These are phyloP conservation scores for Globisporangium radiosum DNA, from an alignment of 352 stramenopile species.

Conservation along the genomic window DNA sequence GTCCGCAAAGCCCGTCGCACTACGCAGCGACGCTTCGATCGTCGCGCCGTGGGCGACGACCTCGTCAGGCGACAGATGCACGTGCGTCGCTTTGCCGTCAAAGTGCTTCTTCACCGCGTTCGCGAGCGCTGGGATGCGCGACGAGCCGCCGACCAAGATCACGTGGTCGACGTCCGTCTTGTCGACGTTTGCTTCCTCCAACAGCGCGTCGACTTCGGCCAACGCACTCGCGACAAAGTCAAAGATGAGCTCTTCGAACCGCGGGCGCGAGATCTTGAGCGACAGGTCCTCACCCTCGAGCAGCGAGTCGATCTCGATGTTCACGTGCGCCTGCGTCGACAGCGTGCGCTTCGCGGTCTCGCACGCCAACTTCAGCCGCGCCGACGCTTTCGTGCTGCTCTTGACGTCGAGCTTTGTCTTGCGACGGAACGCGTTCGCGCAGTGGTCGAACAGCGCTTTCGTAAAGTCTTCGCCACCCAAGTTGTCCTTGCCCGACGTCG, in stretches of 20 bases:
- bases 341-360: constrained; percentile 97
- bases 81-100: constrained; percentile 72
- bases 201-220: constrained; percentile 83
- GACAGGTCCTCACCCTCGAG: constrained; percentile 97
- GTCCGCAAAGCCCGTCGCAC: constrained; percentile 60
- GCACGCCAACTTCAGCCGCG: constrained; percentile 92
- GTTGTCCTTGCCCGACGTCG: constrained; percentile 94
- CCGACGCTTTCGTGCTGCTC: constrained; percentile 91
- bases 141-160: constrained; percentile 95
- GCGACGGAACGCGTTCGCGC: constrained; percentile 92
- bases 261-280: constrained; percentile 94
- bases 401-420: constrained; percentile 92
- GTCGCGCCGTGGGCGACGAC: constrained; percentile 88
- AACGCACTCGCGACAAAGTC: constrained; percentile 92
- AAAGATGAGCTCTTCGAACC: constrained; percentile 94
- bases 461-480: constrained; percentile 97
- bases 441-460: constrained; percentile 95
- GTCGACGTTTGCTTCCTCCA: constrained; percentile 68
- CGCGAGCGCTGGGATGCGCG: constrained; percentile 96
- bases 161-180: constrained; percentile 93
- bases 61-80: constrained; percentile 88
- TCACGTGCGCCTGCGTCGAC: constrained; percentile 93
- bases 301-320: constrained; percentile 97
- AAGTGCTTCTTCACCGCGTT: constrained; percentile 79
- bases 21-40: constrained; percentile 67